Evolutionary conservation across 169 alveolate genomes (phyloP), one percentile per base, ranked within the genome.

Genomic region (Cystoisospora suis): DNA sequence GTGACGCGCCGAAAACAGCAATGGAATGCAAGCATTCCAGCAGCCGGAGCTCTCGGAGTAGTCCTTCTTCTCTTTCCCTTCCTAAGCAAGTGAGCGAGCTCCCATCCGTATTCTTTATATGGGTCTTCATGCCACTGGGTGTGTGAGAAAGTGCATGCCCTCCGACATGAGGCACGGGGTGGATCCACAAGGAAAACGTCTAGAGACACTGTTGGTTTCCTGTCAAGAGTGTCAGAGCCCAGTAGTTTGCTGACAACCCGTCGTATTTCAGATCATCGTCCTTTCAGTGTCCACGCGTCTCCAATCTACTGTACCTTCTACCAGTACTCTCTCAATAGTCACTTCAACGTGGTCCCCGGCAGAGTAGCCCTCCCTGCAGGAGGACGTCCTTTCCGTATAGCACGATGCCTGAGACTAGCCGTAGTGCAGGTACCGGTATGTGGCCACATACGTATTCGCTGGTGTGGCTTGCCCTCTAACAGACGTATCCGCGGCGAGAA

Each of bases 1-100:
- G 56, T 38, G 6, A 72, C 83, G n/a, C 83, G 83, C 42, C 49
- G 83, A 27, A 34, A 40, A 38, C 83, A 72, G 53, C 56, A 46
- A 36, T 38, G 34, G 27, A 34, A 46, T 4, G 53, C 46, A 23
- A 53, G 58, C 34, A 38, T 38, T 32, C 65, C 65, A 15, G 23
- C 83, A 4, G 47, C 83, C 7, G 53, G 56, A 12, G 32, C 27
- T 2, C 83, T 72, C 34, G 47, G 42, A 34, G 83, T 56, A 5
- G 56, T 36, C 36, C 83, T 72, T 17, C 29, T 72, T 46, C 53
- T 72, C 32, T 38, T 72, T 38, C 83, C 83, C 58, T 72, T 36
- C 27, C 58, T 72, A 46, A 38, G 58, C 83, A 40, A 53, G 83
- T 72, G 12, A 0, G 83, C 32, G n/a, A n/a, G n/a, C 65, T 53